Conservation (phyloP, 768 basidiomycete species). For the Melanogaster broomeanus region DNA sequence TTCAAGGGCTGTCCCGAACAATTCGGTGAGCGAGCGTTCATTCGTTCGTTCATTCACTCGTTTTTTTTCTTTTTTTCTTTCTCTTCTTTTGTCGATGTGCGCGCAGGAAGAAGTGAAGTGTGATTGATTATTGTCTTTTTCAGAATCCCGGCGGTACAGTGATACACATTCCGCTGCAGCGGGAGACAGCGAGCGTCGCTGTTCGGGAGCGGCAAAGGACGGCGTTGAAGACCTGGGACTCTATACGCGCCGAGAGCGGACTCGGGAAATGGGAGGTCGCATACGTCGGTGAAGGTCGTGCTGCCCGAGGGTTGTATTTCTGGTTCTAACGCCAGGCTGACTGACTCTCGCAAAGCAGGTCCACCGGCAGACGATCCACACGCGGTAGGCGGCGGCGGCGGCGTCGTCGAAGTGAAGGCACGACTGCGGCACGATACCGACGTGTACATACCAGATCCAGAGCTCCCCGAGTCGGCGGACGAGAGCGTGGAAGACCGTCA, state of each 20-base stretch:
- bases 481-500: constrained; percentile 54
- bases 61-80: too few relatives aligned
- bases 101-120: neutral
- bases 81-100: neutral
- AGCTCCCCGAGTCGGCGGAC: constrained; percentile 25
- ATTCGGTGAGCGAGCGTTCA: constrained; percentile 42
- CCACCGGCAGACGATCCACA: neutral
- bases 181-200: constrained; percentile 37
- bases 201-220: constrained; percentile 40
- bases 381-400: too few relatives aligned
- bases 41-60: too few relatives aligned
- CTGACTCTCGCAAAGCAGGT: neutral
- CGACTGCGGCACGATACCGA: constrained; percentile 28
- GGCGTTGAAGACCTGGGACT: constrained; percentile 54
- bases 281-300: constrained; percentile 28
- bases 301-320: neutral
- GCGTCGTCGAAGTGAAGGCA: constrained; percentile 19
- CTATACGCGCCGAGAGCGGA: constrained; percentile 35
- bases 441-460: constrained; percentile 43
- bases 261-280: constrained; percentile 47
- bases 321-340: neutral
- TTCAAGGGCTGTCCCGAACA: constrained; percentile 51
- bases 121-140: too few relatives aligned
- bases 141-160: constrained; percentile 41
- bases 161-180: constrained; percentile 47